Evolutionary conservation across 2,329 filamentous ascomycete genomes (phyloP), one percentile per base, ranked within the genome.

Genomic region (Nemania bipapillata): DNA sequence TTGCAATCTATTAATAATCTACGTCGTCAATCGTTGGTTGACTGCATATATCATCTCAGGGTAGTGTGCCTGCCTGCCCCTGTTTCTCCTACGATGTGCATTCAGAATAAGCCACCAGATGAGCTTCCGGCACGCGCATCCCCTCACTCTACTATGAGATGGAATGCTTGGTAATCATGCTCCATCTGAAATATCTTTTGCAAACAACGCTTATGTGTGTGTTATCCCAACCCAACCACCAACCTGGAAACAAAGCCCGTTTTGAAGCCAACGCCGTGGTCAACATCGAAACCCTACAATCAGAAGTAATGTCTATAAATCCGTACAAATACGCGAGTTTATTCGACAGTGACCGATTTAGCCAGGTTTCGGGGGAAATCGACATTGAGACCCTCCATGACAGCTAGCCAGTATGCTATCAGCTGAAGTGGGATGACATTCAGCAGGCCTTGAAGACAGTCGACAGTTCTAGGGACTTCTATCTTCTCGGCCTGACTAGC

Each of bases 261-360:
- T 72, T 73, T 67, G 62, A 70, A 68, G 66, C 70, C 68, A 75
- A 77, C 73, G 73, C 76, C 74, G 40, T 58, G 32, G 53, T 65
- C 26, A 65, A 68, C 69, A 57, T 66, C 60, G 66, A 73, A 57
- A 73, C 71, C 60, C 63, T 65, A 32, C 32, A 57, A 45, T 59
- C 45, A 63, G n/a, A 60, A 50, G 54, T 59, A 56, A 52, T 61
- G 45, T 58, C 62, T 63, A 60, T 37, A 65, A 53, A 68, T 50
- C 30, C 57, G 54, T 52, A 62, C 37, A 30, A 32, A 54, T 67
- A 49, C 37, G 35, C 63, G 72, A 68, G 49, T 79, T 86, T 95
- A 99, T 89, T 99, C 96, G 75, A 99, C 96, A 72, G 96, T 99
- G 73, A 99, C 96, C 72, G 94, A 97, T 90, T 99, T 99, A 81